These are phyloP conservation scores for Betula pendula DNA, from an alignment of 306 rosid genomes.

Conservation along the genomic window DNA sequence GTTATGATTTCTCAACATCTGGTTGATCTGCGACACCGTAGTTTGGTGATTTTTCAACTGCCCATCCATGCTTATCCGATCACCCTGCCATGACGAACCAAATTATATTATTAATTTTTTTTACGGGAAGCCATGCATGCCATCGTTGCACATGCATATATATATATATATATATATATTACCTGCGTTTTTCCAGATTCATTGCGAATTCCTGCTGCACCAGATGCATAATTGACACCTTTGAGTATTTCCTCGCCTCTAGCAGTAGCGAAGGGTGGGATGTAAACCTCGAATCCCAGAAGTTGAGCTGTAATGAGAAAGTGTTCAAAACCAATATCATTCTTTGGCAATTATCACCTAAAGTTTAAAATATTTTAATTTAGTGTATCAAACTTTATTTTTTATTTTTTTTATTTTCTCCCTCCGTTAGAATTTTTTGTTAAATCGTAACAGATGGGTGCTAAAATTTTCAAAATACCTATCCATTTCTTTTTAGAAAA, in stretches of 20 bases:
- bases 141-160: too few species aligned
- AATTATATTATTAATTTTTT: not conserved
- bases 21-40: conserved; percentile 10
- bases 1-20: not conserved
- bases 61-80: conserved; percentile 1
- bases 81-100: conserved; percentile 27
- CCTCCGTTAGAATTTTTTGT: too few species aligned
- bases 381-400: too few species aligned
- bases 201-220: conserved; percentile 12
- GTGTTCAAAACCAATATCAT: not conserved
- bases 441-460: too few species aligned
- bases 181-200: conserved; percentile 6
- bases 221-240: conserved; percentile 31
- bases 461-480: too few species aligned
- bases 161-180: not conserved
- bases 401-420: too few species aligned
- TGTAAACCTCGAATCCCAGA: not conserved
- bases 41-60: conserved; percentile 26
- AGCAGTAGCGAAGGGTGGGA: not conserved
- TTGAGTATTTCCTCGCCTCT: not conserved
- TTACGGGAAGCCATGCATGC: not conserved
- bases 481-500: too few species aligned
- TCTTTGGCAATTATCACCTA: too few species aligned
- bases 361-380: too few species aligned
- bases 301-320: not conserved